Conservation (phyloP, 495 filamentous ascomycete species). For the Talaromyces thailandensis region DNA sequence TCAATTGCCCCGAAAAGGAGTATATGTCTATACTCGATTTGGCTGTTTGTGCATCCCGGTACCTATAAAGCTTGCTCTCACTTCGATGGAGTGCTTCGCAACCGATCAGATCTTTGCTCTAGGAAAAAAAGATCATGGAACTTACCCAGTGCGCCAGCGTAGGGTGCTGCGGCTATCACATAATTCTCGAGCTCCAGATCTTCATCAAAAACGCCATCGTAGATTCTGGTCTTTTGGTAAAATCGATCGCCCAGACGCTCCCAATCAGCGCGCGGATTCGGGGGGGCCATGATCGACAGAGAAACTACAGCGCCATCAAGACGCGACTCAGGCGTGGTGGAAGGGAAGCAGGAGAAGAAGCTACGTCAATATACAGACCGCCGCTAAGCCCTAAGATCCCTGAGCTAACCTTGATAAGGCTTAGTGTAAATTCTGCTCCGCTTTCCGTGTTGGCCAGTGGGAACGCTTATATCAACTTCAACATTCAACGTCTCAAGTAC, state of each 20-base stretch:
- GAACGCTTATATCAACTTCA: slow-evolving; percentile 3
- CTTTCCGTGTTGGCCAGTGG: background rate
- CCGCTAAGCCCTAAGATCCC: background rate
- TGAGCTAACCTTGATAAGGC: background rate
- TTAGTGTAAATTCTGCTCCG: background rate
- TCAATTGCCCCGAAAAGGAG: slow-evolving; percentile 79
- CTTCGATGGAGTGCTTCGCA: slow-evolving; percentile 78
- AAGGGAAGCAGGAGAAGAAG: background rate
- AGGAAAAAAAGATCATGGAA: slow-evolving; percentile 11
- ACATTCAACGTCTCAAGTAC: background rate
- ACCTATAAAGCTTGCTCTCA: slow-evolving; percentile 71
- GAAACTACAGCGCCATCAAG: background rate
- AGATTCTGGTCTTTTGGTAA: slow-evolving; percentile 88
- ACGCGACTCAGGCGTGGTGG: background rate
- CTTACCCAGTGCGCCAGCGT: slow-evolving; percentile 83
- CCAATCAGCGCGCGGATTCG: slow-evolving; percentile 80
- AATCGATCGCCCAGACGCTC: slow-evolving; percentile 84
- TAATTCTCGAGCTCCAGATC: slow-evolving; percentile 94
- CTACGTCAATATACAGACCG: background rate
- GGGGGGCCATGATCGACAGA: slow-evolving; percentile 24
- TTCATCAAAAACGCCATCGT: slow-evolving; percentile 83
- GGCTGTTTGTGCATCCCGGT: slow-evolving; percentile 57
- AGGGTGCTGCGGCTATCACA: slow-evolving; percentile 86
- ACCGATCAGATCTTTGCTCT: slow-evolving; percentile 1
- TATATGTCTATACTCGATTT: slow-evolving; percentile 92